A percentile compares a stretch with the other conserved stretches of the same genome.
phyloP scores from a whole-genome alignment of 495 filamentous ascomycete species.

The Aspergillus kassunensis region DNA sequence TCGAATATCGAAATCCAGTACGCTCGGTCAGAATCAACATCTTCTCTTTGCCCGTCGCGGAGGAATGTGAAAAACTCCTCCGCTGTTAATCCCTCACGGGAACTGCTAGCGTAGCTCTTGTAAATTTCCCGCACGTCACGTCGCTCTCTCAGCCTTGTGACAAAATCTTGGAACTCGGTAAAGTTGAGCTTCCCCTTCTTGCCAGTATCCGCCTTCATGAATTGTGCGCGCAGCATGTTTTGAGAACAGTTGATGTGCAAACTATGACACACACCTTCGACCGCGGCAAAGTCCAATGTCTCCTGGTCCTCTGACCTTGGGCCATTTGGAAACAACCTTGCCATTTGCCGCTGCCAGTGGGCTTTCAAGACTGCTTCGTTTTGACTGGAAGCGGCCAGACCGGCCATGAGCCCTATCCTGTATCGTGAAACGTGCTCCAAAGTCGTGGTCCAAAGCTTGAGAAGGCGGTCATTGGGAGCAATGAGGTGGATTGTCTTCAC shows the following conservation, averaged over 20 bases:
- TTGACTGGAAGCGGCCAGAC: constrained; percentile 65
- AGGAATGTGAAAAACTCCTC: constrained; percentile 76
- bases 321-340: constrained; percentile 55
- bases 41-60: constrained; percentile 65
- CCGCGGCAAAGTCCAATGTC: constrained; percentile 66
- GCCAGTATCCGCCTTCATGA: constrained; percentile 65
- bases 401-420: constrained; percentile 83
- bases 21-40: constrained; percentile 59
- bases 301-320: constrained; percentile 57
- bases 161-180: constrained; percentile 74
- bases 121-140: constrained; percentile 75
- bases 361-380: constrained; percentile 73
- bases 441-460: constrained; percentile 75
- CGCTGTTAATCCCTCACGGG: constrained; percentile 59
- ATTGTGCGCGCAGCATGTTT: constrained; percentile 68
- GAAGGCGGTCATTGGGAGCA: constrained; percentile 61
- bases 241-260: constrained; percentile 85
- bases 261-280: constrained; percentile 78
- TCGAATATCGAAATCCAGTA: constrained; percentile 74
- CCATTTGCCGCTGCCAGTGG: constrained; percentile 88
- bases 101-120: constrained; percentile 45
- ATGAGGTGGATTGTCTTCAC: constrained; percentile 82
- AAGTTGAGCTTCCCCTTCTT: constrained; percentile 63
- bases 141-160: constrained; percentile 74
- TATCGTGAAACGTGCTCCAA: constrained; percentile 76